Conservation (phyloP, 345 rosid species). For the Gossypium australe region DNA sequence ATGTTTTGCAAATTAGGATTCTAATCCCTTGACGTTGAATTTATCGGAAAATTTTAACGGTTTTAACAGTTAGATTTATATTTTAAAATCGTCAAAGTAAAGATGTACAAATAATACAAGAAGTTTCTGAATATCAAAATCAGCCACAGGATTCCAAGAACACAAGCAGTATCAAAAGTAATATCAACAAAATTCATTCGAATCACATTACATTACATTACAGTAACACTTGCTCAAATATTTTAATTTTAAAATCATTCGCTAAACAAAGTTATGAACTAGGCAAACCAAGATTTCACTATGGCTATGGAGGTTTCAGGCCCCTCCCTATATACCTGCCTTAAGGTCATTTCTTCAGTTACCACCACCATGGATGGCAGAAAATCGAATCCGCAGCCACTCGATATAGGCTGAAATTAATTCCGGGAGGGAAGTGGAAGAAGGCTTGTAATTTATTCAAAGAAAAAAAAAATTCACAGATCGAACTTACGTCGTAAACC, state of each 20-base stretch:
- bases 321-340: neutral
- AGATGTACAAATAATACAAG: too few relatives aligned
- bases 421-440: neutral
- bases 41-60: too few relatives aligned
- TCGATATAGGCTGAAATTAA: neutral
- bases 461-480: neutral
- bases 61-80: too few relatives aligned
- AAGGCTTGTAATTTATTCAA: constrained; percentile 6
- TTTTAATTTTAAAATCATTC: neutral
- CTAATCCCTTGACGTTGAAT: too few relatives aligned
- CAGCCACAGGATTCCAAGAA: too few relatives aligned
- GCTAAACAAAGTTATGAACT: too few relatives aligned
- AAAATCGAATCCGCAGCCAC: neutral
- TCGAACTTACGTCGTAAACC: constrained; percentile 20
- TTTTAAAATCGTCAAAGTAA: too few relatives aligned
- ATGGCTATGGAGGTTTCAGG: neutral
- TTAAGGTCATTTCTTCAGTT: too few relatives aligned
- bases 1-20: too few relatives aligned
- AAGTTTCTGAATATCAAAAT: too few relatives aligned
- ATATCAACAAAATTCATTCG: too few relatives aligned
- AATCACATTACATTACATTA: neutral
- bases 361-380: neutral
- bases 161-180: too few relatives aligned
- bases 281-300: neutral
- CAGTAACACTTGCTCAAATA: neutral